phyloP scores from a whole-genome alignment of 1,139 yeast species.

The Sugiyamaella novakii region DNA sequence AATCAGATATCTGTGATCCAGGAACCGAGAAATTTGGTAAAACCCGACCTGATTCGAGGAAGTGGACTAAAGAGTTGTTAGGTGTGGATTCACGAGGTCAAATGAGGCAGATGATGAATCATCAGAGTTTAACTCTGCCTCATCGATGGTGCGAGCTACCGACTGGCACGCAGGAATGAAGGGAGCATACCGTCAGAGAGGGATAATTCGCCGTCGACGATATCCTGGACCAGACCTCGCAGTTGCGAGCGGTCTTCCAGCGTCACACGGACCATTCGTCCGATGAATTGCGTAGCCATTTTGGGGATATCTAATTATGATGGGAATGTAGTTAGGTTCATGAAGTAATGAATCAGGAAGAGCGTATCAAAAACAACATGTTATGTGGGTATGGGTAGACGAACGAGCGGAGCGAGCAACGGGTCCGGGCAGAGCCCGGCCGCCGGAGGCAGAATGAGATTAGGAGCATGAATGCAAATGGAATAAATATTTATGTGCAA shows the following conservation, averaged over 20 bases:
- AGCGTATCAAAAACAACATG: no score
- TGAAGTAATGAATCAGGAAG: no score
- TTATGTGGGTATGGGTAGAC: no score
- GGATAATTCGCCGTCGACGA: constrained; percentile 36
- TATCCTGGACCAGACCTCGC: constrained; percentile 39
- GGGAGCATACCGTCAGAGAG: constrained; percentile 26
- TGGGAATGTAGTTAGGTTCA: no score
- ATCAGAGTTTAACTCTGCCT: no score
- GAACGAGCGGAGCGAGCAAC: constrained; percentile 6
- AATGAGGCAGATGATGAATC: no score
- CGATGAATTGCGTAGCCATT: constrained; percentile 34
- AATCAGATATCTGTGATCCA: constrained; percentile 38
- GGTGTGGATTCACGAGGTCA: no score
- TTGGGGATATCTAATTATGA: no score
- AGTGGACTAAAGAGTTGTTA: constrained; percentile 33
- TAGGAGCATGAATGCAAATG: neutral
- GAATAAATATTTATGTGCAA: neutral
- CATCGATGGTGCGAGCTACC: neutral
- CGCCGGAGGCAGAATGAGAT: constrained; percentile 4
- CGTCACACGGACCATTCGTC: constrained; percentile 36
- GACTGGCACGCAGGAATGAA: neutral
- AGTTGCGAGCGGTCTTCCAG: constrained; percentile 35
- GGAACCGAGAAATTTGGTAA: constrained; percentile 28
- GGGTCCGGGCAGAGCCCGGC: constrained; percentile 10
- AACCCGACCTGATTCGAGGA: constrained; percentile 29